Evolutionary conservation across 257 asterid genomes (phyloP).

Genomic region (Jacaranda copaia): DNA sequence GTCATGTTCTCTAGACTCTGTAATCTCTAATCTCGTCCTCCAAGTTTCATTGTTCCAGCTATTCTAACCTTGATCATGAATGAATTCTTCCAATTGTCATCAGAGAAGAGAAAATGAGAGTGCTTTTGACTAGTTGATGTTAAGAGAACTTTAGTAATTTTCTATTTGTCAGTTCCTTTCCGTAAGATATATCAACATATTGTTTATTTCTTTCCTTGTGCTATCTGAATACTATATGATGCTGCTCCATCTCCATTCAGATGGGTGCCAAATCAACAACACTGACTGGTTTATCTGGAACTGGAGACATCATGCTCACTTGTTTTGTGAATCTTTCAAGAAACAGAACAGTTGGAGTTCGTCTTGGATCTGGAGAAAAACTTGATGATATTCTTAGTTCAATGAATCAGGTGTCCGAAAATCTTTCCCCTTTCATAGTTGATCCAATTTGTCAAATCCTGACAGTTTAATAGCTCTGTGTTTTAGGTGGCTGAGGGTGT

Average conservation of each 20-base stretch:
- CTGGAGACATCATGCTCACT: slow-evolving; percentile 96
- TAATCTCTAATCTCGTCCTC: not conserved
- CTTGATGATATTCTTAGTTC: slow-evolving; percentile 85
- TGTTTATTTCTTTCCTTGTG: not conserved
- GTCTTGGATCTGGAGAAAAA: slow-evolving; percentile 95
- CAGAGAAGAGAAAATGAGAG: not conserved
- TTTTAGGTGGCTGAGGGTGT: slow-evolving; percentile 92
- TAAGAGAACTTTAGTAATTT: not conserved
- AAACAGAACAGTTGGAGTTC: slow-evolving; percentile 94
- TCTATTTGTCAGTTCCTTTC: not conserved
- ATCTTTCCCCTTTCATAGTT: not conserved
- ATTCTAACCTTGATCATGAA: not conserved
- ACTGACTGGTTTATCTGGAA: slow-evolving; percentile 85
- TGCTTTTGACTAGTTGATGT: not conserved
- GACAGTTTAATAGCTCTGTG: slow-evolving; percentile 16
- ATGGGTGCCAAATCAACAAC: slow-evolving; percentile 97
- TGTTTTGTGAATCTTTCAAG: slow-evolving; percentile 93
- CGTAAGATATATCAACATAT: not conserved
- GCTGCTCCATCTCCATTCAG: slow-evolving; percentile 51
- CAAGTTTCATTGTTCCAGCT: not conserved
- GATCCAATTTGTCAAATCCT: slow-evolving; percentile 8
- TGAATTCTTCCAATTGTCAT: not conserved
- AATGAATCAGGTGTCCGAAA: slow-evolving; percentile 71
- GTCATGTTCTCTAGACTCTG: not conserved
- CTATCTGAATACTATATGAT: slow-evolving; percentile 21